Conservation (phyloP, 192 early-diverging fungal genomes). For the Backusella psychrophila region DNA sequence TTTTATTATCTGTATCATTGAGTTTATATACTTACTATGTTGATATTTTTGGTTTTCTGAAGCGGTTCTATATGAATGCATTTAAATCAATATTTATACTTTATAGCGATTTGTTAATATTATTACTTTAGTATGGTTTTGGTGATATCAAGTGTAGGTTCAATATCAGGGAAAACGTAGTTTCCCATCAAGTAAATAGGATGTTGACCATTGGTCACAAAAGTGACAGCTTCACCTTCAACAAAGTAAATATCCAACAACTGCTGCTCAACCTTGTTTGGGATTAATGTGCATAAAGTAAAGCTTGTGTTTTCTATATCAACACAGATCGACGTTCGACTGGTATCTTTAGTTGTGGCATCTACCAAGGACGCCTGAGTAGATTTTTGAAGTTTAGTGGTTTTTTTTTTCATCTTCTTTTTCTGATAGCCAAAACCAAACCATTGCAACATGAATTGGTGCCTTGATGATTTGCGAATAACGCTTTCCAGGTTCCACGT, state of each 20-base stretch:
- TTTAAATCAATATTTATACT: too few species aligned
- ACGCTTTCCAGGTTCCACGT: constrained; percentile 66
- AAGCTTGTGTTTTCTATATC: constrained; percentile 68
- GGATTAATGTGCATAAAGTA: constrained; percentile 78
- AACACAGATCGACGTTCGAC: constrained; percentile 65
- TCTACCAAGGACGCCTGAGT: constrained; percentile 68
- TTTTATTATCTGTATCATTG: too few species aligned
- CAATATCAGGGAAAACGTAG: constrained; percentile 48
- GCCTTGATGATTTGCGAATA: constrained; percentile 75
- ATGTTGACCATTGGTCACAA: constrained; percentile 62
- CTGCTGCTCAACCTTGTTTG: constrained; percentile 77
- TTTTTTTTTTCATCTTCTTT: background rate
- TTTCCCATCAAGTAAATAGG: constrained; percentile 68
- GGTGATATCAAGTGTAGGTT: constrained; percentile 11
- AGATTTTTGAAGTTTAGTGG: background rate
- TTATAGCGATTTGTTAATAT: background rate
- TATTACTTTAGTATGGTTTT: constrained; percentile 28
- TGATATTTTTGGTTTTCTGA: too few species aligned
- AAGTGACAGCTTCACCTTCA: constrained; percentile 80
- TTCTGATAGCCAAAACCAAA: constrained; percentile 7
- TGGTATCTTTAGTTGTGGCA: constrained; percentile 33
- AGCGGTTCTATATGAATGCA: too few species aligned
- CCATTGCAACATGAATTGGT: constrained; percentile 75
- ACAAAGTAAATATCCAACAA: constrained; percentile 58
- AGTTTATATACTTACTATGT: too few species aligned